A percentile compares a stretch with the other conserved stretches of the same genome.
phyloP scores from a whole-genome alignment of 768 basidiomycete species.

The Grammothele lineata region DNA sequence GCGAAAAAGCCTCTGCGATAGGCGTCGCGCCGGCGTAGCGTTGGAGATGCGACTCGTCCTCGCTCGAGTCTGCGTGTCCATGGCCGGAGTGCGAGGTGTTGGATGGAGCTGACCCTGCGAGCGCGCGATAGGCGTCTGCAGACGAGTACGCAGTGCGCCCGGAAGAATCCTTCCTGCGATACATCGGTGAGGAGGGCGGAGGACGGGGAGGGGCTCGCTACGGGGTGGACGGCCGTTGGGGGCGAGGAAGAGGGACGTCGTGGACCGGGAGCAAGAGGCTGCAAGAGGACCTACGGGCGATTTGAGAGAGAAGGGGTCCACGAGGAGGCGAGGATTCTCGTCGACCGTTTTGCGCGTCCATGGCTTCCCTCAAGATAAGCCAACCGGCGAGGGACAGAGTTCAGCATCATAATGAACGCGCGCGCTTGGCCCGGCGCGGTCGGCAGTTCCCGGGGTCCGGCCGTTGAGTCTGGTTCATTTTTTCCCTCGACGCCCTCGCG shows the following conservation, averaged over 20 bases:
- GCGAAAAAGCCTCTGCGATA: conserved; percentile 12
- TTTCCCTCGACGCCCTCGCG: no score
- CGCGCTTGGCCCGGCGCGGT: no score
- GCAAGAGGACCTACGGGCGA: no score
- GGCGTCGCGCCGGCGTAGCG: conserved; percentile 12
- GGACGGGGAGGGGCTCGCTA: background rate
- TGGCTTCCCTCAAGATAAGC: conserved; percentile 8
- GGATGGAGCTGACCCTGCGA: conserved; percentile 13
- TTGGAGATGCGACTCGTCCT: conserved; percentile 20
- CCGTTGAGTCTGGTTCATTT: background rate
- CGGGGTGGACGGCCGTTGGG: conserved; percentile 2
- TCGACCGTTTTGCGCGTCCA: conserved; percentile 1
- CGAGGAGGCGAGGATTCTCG: conserved; percentile 7
- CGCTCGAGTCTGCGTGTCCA: conserved; percentile 17
- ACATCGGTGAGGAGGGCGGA: background rate
- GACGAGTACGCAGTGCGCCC: conserved; percentile 18
- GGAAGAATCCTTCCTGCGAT: no score
- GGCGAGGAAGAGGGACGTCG: background rate
- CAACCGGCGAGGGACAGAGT: background rate
- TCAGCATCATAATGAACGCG: no score
- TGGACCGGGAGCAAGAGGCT: no score
- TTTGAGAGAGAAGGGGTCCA: background rate
- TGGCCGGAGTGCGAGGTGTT: conserved; percentile 16
- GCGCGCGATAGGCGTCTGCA: conserved; percentile 25
- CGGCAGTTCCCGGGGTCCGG: conserved; percentile 9